phyloP scores from a whole-genome alignment of 2,329 filamentous ascomycete species.

The Colletotrichum ledebouriae region DNA sequence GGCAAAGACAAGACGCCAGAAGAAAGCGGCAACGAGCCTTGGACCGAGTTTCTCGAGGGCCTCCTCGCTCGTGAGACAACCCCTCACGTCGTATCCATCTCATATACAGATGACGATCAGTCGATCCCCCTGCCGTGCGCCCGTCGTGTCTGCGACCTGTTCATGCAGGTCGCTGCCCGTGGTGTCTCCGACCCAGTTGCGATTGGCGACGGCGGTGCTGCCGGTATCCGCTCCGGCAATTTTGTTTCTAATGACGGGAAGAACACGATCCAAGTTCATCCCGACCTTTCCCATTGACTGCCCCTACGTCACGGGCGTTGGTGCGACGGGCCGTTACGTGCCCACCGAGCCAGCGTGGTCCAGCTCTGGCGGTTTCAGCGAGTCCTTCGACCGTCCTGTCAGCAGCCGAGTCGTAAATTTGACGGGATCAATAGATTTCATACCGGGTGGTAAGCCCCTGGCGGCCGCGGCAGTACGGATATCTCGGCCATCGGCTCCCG shows the following conservation, averaged over 20 bases:
- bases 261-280: conserved; percentile 64
- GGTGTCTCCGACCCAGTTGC: conserved; percentile 49
- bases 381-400: conserved; percentile 57
- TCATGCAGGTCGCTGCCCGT: conserved; percentile 51
- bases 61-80: conserved; percentile 46
- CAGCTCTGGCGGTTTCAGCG: conserved; percentile 61
- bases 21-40: conserved; percentile 49
- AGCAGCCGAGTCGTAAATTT: conserved; percentile 57
- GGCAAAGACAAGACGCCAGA: conserved; percentile 1
- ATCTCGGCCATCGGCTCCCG: conserved; percentile 65
- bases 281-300: conserved; percentile 64
- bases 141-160: conserved; percentile 48
- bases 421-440: conserved; percentile 58
- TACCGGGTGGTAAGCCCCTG: conserved; percentile 57
- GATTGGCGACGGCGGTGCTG: conserved; percentile 49
- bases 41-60: conserved; percentile 48
- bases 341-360: conserved; percentile 53
- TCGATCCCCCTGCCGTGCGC: conserved; percentile 50
- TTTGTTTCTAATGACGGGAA: conserved; percentile 70
- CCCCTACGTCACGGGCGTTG: conserved; percentile 53
- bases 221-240: conserved; percentile 13
- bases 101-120: conserved; percentile 54
- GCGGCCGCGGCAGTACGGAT: conserved; percentile 61
- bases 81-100: conserved; percentile 53
- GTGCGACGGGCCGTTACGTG: conserved; percentile 46